Evolutionary conservation across 306 rosid species (phyloP), one percentile per base, ranked within the genome.

Genomic region (Castanea crenata): DNA sequence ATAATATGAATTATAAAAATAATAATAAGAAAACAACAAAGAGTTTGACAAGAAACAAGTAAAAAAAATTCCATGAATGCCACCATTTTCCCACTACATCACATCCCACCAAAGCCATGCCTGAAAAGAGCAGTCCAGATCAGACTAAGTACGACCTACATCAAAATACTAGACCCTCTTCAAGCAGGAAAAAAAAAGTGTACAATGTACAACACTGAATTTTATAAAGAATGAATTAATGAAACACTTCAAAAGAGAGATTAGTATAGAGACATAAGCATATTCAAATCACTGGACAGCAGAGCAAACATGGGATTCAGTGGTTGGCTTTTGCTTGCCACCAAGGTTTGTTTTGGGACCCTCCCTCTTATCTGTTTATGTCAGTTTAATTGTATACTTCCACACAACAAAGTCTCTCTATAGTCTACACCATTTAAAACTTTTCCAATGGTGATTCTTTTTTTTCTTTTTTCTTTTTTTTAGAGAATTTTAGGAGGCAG

Each of bases 51-150:
- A 64, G 14, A 64, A 64, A 31, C 5, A 64, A 31, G 70, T 7
- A 64, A 41, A 41, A 38, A 8, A 41, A 41, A 6, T 74, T 20
- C 61, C 84, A 25, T 25, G 27, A 25, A 25, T 25, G 27, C 27
- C 27, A 25, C 27, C 27, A 25, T 25, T 25, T 92, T 67, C 82
- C 85, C 75, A 88, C 77, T 67, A 94, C 97, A 84, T 92, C 91
- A 71, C 97, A 92, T 55, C 99, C 97, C 54, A 92, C 88, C 83
- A 94, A 86, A 79, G 99, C 97, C 97, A 92, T 94, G 74, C 97
- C 97, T 94, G 84, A 74, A 86, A 83, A 80, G 49, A 68, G 80
- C 64, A 85, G 41, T 64, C 32, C 29, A 62, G 59, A 78, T 81
- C 74, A 85, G 70, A 80, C 55, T 5, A 74, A 75, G 75, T 29